Conservation (phyloP, 2,329 filamentous ascomycete genomes). For the Paradendryphiella salina region DNA sequence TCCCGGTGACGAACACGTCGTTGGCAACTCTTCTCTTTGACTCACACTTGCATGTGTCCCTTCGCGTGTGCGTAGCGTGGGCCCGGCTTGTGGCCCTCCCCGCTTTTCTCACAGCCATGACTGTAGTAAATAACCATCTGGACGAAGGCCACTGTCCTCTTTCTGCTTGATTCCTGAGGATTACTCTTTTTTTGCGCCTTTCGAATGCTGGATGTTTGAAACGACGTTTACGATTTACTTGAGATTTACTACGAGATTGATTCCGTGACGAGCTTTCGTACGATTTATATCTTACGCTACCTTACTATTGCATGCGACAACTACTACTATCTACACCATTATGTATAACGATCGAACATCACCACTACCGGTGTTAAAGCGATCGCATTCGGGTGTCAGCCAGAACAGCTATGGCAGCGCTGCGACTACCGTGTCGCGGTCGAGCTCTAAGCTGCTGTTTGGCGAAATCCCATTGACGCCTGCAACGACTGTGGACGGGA, state of each 20-base stretch:
- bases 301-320: conserved; percentile 21
- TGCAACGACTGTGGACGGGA: conserved; percentile 41
- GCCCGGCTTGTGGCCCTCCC: conserved; percentile 18
- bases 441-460: conserved; percentile 52
- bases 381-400: conserved; percentile 44
- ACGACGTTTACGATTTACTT: conserved; percentile 23
- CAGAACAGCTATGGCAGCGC: conserved; percentile 41
- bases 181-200: conserved; percentile 16
- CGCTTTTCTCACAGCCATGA: conserved; percentile 15
- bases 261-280: conserved; percentile 9
- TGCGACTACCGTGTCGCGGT: conserved; percentile 42
- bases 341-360: conserved; percentile 43
- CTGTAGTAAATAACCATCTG: conserved; percentile 37
- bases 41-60: conserved; percentile 49
- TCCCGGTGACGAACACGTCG: conserved; percentile 14
- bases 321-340: conserved; percentile 14
- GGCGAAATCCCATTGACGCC: conserved; percentile 55
- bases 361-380: conserved; percentile 44
- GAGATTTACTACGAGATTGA: conserved; percentile 18
- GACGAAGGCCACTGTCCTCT: conserved; percentile 27
- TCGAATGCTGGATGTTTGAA: conserved; percentile 26
- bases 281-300: not conserved
- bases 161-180: conserved; percentile 30
- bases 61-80: conserved; percentile 34
- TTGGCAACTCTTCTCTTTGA: conserved; percentile 37